Percentiles rank a stretch among this genome's conserved stretches.
Conservation (phyloP, 1,284 basidiomycete species). For the Cryptococcus neoformans region DNA sequence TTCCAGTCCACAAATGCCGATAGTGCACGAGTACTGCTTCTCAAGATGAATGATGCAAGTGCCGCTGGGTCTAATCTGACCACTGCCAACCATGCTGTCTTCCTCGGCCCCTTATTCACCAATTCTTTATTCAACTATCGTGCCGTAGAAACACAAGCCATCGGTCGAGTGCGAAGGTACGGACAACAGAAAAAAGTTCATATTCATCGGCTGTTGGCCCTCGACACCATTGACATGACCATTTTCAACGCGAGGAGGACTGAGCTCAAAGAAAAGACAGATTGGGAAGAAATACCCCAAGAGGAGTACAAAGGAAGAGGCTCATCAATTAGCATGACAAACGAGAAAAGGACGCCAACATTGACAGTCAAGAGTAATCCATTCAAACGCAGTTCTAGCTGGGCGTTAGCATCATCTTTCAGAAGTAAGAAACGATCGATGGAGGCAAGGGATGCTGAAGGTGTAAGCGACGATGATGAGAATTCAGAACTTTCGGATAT, state of each 20-base stretch:
- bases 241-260: slow-evolving; percentile 50
- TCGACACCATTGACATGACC: slow-evolving; percentile 80
- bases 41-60: slow-evolving; percentile 91
- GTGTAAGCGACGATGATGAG: too few relatives aligned
- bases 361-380: neutral
- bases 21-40: slow-evolving; percentile 65
- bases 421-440: too few relatives aligned
- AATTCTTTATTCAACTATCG: slow-evolving; percentile 73
- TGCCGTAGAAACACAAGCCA: slow-evolving; percentile 83
- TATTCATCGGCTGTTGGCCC: slow-evolving; percentile 75
- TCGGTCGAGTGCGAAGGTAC: slow-evolving; percentile 81
- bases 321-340: slow-evolving; percentile 1
- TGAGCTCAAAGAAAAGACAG: slow-evolving; percentile 32
- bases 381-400: neutral
- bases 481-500: too few relatives aligned
- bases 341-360: neutral
- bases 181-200: slow-evolving; percentile 77
- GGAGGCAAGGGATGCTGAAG: too few relatives aligned
- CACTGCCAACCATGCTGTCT: slow-evolving; percentile 90
- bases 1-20: slow-evolving; percentile 68
- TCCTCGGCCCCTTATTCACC: slow-evolving; percentile 85
- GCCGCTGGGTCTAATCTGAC: slow-evolving; percentile 92
- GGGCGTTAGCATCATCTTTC: too few relatives aligned
- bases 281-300: slow-evolving; percentile 30
- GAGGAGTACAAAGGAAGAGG: slow-evolving; percentile 22